phyloP scores from a whole-genome alignment of 1,139 yeast species.

The Yamadazyma aaseri region DNA sequence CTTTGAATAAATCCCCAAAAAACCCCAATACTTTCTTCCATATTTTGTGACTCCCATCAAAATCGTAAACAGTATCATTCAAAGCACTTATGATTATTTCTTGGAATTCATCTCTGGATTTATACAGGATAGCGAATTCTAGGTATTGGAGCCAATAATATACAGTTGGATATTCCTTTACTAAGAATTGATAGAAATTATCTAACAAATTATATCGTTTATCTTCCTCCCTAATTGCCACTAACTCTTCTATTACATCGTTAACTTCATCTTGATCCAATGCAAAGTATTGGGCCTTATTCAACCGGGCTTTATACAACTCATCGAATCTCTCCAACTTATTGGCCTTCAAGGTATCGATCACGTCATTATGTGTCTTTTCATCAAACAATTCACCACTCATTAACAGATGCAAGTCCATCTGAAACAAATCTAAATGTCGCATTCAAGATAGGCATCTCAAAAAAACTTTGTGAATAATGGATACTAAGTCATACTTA shows the following conservation, averaged over 20 bases:
- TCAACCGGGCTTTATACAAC: constrained; percentile 18
- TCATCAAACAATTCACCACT: constrained; percentile 15
- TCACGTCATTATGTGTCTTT: constrained; percentile 21
- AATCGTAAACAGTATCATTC: constrained; percentile 31
- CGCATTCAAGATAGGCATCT: background rate
- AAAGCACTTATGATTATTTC: constrained; percentile 22
- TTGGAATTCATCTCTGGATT: constrained; percentile 11
- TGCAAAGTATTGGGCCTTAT: constrained; percentile 22
- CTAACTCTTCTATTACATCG: constrained; percentile 27
- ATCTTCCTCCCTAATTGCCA: constrained; percentile 15
- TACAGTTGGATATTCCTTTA: constrained; percentile 20
- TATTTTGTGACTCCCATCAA: constrained; percentile 29
- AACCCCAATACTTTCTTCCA: constrained; percentile 31
- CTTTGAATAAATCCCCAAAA: constrained; percentile 11
- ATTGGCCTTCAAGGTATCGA: constrained; percentile 15
- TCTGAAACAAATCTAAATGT: background rate
- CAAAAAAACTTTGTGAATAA: constrained; percentile 21
- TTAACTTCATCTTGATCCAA: constrained; percentile 23
- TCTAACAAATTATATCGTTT: constrained; percentile 12
- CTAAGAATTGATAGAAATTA: constrained; percentile 19
- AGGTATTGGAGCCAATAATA: constrained; percentile 22
- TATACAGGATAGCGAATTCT: constrained; percentile 11
- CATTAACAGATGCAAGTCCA: background rate
- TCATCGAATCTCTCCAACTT: constrained; percentile 7
- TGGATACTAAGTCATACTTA: constrained; percentile 77